Evolutionary conservation across 2,329 filamentous ascomycete genomes (phyloP), one percentile per base, ranked within the genome.

Genomic region (Ceratocystis diversiconidia): DNA sequence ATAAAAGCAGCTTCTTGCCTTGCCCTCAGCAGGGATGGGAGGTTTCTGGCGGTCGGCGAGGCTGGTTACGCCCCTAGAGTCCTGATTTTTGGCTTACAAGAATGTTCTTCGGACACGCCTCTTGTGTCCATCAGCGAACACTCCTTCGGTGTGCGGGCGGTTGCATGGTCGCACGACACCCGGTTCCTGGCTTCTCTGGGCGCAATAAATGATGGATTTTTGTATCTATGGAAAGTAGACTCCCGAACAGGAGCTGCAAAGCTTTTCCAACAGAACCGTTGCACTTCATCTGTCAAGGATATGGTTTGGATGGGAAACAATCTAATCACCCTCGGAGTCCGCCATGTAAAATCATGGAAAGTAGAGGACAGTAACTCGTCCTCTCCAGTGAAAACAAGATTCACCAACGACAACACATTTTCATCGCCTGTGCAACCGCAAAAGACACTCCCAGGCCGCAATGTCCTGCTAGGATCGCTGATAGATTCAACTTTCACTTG

Each of bases 1-100:
- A 92, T 97, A 73, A 97, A 97, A 76, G 89, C 94, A 19, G 90
- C 92, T 1, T 96, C 92, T 4, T 95, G 92, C 72, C 82, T 99
- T 30, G 87, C 90, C 25, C 81, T 99, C 69, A 96, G 91, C 72
- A 85, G 86, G 0, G 91, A 96, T 75, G 92, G 89, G 41, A 88
- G 84, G 70, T 95, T 88, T 73, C 79, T 99, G 63, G 94, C 92
- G 7, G 88, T 97, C 2, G 94, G 94, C 71, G 94, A 99, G 82
- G 95, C 92, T 2, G 94, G 94, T 25, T 96, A 97, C 75, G 89
- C 87, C 64, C 94, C 94, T 5, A 83, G 94, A 64, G 90, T 99
- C 25, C 79, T 97, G 66, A 86, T 99, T 65, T 99, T 96, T 75
- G 90, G 85, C 41, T 85, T 94, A 4, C 83, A 88, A 70, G 91